A percentile compares a stretch with the other conserved stretches of the same genome.
Evolutionary conservation across 805 yeast genomes (phyloP).

Genomic region (Kluyveromyces nonfermentans): DNA sequence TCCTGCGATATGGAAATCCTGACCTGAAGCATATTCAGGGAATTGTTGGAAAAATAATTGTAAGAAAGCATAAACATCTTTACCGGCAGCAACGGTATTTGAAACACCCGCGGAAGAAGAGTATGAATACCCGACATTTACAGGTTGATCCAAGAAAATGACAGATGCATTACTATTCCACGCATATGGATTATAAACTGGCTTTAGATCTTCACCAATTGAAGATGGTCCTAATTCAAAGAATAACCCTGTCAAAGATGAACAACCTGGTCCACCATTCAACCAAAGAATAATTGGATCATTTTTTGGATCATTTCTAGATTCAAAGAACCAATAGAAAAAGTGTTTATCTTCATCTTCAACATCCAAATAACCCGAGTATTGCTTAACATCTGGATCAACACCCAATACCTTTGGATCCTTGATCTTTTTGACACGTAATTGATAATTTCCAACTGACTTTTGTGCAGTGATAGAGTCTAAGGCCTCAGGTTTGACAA

Average conservation of each 20-base stretch:
- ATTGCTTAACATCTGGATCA: constrained; percentile 68
- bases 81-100: constrained; percentile 72
- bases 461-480: constrained; percentile 15
- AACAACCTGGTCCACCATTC: constrained; percentile 94
- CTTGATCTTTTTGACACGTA: constrained; percentile 47
- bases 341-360: constrained; percentile 80
- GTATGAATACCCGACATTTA: constrained; percentile 72
- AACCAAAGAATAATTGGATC: constrained; percentile 86
- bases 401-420: constrained; percentile 64
- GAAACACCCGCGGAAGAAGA: constrained; percentile 52
- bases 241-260: constrained; percentile 77
- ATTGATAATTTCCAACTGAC: constrained; percentile 39
- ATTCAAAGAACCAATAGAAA: constrained; percentile 78
- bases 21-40: constrained; percentile 38
- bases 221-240: constrained; percentile 81
- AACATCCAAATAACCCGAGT: constrained; percentile 78
- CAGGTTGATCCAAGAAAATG: constrained; percentile 83
- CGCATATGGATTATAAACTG: constrained; percentile 61
- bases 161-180: constrained; percentile 85
- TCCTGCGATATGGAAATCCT: constrained; percentile 81
- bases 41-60: constrained; percentile 72
- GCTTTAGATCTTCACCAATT: constrained; percentile 50
- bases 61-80: constrained; percentile 72
- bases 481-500: constrained; percentile 26
- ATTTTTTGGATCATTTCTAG: constrained; percentile 76